A percentile compares a stretch with the other conserved stretches of the same genome.
phyloP scores from a whole-genome alignment of 2,329 filamentous ascomycete species.

The Escovopsis sp. region DNA sequence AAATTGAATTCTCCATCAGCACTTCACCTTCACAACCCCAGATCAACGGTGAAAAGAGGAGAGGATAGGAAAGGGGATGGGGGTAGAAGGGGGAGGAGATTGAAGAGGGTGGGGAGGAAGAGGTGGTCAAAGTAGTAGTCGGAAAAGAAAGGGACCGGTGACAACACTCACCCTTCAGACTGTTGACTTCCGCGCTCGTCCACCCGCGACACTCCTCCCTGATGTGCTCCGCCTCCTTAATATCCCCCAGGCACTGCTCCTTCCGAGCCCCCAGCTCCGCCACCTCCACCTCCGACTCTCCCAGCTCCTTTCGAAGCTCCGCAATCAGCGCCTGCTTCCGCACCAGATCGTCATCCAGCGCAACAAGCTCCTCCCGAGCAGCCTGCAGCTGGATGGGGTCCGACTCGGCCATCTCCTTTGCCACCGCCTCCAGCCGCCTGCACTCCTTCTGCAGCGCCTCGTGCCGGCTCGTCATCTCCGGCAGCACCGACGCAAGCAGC shows the following conservation, averaged over 20 bases:
- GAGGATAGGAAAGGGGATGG: too few species aligned
- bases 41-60: too few species aligned
- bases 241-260: constrained; percentile 53
- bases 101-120: neutral
- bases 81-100: too few species aligned
- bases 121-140: too few species aligned
- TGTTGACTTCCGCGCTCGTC: constrained; percentile 65
- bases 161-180: constrained; percentile 57
- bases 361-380: constrained; percentile 52
- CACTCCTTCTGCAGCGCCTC: constrained; percentile 48
- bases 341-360: constrained; percentile 52
- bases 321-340: constrained; percentile 53
- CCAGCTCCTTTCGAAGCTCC: constrained; percentile 49
- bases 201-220: constrained; percentile 83
- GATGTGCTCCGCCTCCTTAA: constrained; percentile 66
- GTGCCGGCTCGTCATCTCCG: constrained; percentile 44
- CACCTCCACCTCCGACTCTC: constrained; percentile 50
- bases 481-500: constrained; percentile 52
- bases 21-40: neutral
- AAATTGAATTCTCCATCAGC: constrained; percentile 18
- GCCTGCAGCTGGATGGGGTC: constrained; percentile 65
- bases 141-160: too few species aligned
- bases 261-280: constrained; percentile 51
- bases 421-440: constrained; percentile 53
- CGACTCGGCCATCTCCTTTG: constrained; percentile 60